phyloP scores from a whole-genome alignment of 2,329 filamentous ascomycete species.

The Fusarium anthophilum region DNA sequence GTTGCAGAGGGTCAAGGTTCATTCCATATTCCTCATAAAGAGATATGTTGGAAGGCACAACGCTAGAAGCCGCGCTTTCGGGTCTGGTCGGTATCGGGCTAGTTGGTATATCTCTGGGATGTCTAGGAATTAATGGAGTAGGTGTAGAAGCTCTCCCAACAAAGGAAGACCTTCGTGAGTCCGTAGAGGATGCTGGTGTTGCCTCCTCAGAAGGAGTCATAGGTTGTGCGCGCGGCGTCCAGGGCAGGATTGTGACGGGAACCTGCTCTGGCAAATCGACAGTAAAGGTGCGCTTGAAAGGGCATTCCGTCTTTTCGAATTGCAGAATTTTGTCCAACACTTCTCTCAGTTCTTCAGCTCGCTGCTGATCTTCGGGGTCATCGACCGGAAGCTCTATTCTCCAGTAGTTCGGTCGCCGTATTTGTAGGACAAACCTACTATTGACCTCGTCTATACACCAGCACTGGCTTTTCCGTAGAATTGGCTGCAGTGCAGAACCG shows the following conservation, averaged over 20 bases:
- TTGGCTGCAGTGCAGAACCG: conserved; percentile 83
- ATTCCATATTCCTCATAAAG: conserved; percentile 19
- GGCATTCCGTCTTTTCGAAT: conserved; percentile 89
- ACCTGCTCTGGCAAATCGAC: conserved; percentile 76
- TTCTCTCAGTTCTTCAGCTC: conserved; percentile 73
- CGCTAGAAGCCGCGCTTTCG: conserved; percentile 10
- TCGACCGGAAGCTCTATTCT: conserved; percentile 83
- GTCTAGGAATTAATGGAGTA: conserved; percentile 5
- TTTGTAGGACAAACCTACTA: conserved; percentile 85
- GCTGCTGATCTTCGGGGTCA: conserved; percentile 57
- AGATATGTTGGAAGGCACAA: conserved; percentile 13
- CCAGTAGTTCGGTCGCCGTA: conserved; percentile 86
- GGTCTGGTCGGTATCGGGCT: conserved; percentile 15
- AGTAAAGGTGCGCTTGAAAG: conserved; percentile 81
- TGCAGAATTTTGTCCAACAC: conserved; percentile 78
- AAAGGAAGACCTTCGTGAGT: conserved; percentile 31
- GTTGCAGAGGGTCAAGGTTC: conserved; percentile 6
- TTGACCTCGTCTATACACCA: conserved; percentile 90
- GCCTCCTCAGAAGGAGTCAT: conserved; percentile 15
- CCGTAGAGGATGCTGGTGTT: conserved; percentile 6
- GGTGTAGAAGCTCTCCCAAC: conserved; percentile 25
- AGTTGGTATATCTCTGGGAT: conserved; percentile 6
- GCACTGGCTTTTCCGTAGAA: conserved; percentile 88
- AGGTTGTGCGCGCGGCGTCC: conserved; percentile 60
- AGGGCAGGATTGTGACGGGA: conserved; percentile 73